These are phyloP conservation scores for Plasmodium gaboni DNA, from an alignment of 169 alveolate genomes.

Conservation along the genomic window DNA sequence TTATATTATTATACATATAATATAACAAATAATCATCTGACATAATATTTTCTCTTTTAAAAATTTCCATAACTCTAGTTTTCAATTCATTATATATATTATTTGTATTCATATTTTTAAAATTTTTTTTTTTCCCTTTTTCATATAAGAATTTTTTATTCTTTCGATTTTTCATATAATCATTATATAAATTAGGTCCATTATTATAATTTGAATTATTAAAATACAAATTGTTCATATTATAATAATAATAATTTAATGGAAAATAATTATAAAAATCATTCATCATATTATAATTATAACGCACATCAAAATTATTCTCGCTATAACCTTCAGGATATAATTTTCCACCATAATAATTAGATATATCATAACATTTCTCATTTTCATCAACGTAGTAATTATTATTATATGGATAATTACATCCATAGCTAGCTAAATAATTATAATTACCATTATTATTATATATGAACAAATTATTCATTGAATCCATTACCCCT, in stretches of 20 bases:
- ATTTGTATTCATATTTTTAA: constrained; percentile 38
- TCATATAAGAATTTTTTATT: constrained; percentile 48
- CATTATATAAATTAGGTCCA: constrained; percentile 15
- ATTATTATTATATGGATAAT: constrained; percentile 38
- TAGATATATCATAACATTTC: constrained; percentile 34
- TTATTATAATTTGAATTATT: constrained; percentile 11
- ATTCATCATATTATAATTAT: constrained; percentile 35
- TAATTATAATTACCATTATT: constrained; percentile 25
- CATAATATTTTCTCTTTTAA: constrained; percentile 74
- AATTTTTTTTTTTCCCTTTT: constrained; percentile 56
- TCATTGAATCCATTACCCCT: constrained; percentile 16
- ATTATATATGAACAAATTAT: constrained; percentile 45
- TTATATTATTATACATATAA: constrained; percentile 65
- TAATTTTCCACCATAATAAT: constrained; percentile 42
- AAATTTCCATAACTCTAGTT: constrained; percentile 60
- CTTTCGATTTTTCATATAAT: constrained; percentile 34
- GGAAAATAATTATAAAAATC: constrained; percentile 66
- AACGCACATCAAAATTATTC: constrained; percentile 26
- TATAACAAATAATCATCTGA: constrained; percentile 72
- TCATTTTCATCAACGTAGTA: constrained; percentile 60
- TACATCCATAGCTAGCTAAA: constrained; percentile 23
- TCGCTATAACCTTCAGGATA: constrained; percentile 24
- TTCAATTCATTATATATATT: constrained; percentile 61
- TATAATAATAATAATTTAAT: constrained; percentile 60
- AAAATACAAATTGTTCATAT: constrained; percentile 44